A percentile compares a stretch with the other conserved stretches of the same genome.
Conservation (phyloP, 2,329 filamentous ascomycete genomes). For the Aspergillus ochraceoroseus region DNA sequence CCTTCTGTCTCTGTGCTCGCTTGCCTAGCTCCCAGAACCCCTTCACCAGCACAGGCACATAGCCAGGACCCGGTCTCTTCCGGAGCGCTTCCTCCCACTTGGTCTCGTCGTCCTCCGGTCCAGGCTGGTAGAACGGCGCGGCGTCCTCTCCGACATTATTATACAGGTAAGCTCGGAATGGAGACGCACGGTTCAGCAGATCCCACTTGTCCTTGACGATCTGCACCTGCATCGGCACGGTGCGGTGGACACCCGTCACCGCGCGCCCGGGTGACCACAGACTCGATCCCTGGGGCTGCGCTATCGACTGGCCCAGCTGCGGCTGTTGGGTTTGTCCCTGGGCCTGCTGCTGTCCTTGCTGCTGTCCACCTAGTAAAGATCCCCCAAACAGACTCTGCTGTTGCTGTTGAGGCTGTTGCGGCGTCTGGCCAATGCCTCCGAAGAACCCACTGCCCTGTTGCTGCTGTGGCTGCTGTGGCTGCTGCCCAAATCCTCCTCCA, state of each 20-base stretch:
- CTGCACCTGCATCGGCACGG: constrained; percentile 56
- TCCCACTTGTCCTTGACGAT: constrained; percentile 62
- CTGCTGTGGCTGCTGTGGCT: constrained; percentile 20
- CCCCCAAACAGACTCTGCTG: constrained; percentile 28
- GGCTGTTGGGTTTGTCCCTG: constrained; percentile 31
- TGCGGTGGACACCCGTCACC: constrained; percentile 53
- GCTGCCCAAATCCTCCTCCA: constrained; percentile 20
- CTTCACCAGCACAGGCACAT: constrained; percentile 56
- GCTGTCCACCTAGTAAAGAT: constrained; percentile 24
- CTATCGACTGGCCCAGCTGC: constrained; percentile 41
- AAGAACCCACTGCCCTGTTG: constrained; percentile 25
- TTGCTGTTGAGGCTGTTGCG: constrained; percentile 36
- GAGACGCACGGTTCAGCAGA: constrained; percentile 47
- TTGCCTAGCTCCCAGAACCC: constrained; percentile 58
- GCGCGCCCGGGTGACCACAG: constrained; percentile 44
- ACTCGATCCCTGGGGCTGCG: constrained; percentile 38
- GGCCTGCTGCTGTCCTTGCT: constrained; percentile 19
- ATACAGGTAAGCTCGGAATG: constrained; percentile 60
- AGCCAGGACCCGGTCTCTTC: constrained; percentile 53
- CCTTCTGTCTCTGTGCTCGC: constrained; percentile 54
- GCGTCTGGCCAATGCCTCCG: constrained; percentile 16
- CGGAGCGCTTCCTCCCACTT: constrained; percentile 62
- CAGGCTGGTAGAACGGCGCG: constrained; percentile 58
- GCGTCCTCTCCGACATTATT: constrained; percentile 56
- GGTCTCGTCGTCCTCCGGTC: constrained; percentile 53